Evolutionary conservation across 1,284 basidiomycete genomes (phyloP).

Genomic region (Flammula alnicola): DNA sequence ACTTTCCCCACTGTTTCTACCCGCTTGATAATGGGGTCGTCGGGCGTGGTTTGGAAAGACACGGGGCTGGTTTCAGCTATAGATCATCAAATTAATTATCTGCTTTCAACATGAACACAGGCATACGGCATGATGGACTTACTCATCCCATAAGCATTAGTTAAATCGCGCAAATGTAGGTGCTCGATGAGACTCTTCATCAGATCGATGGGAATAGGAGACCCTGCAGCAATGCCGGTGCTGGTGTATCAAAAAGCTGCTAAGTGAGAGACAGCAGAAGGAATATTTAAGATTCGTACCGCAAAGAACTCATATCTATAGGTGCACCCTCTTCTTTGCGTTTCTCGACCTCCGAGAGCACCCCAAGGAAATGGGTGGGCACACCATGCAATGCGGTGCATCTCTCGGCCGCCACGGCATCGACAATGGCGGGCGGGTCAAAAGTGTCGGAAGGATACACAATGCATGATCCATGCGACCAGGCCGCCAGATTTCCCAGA

Average conservation of each 20-base stretch:
- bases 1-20: slow-evolving; percentile 82
- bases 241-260: slow-evolving; percentile 36
- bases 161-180: slow-evolving; percentile 71
- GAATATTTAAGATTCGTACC: slow-evolving; percentile 51
- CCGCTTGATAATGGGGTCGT: slow-evolving; percentile 71
- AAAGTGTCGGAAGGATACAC: slow-evolving; percentile 77
- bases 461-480: slow-evolving; percentile 74
- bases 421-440: slow-evolving; percentile 66
- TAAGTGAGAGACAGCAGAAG: neutral
- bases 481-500: slow-evolving; percentile 81
- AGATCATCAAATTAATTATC: neutral
- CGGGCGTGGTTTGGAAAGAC: slow-evolving; percentile 75
- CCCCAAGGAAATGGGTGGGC: slow-evolving; percentile 82
- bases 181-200: slow-evolving; percentile 74
- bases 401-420: slow-evolving; percentile 65
- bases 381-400: slow-evolving; percentile 86
- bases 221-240: slow-evolving; percentile 83
- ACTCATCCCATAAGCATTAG: slow-evolving; percentile 87
- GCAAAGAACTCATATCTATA: slow-evolving; percentile 53
- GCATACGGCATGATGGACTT: slow-evolving; percentile 32
- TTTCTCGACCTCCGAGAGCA: slow-evolving; percentile 68
- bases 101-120: neutral
- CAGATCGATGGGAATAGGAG: slow-evolving; percentile 77
- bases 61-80: slow-evolving; percentile 60
- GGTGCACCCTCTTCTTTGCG: slow-evolving; percentile 49